A percentile compares a stretch with the other conserved stretches of the same genome.
Conservation (phyloP, 139 green algal genomes). For the Chlorella sp. region DNA sequence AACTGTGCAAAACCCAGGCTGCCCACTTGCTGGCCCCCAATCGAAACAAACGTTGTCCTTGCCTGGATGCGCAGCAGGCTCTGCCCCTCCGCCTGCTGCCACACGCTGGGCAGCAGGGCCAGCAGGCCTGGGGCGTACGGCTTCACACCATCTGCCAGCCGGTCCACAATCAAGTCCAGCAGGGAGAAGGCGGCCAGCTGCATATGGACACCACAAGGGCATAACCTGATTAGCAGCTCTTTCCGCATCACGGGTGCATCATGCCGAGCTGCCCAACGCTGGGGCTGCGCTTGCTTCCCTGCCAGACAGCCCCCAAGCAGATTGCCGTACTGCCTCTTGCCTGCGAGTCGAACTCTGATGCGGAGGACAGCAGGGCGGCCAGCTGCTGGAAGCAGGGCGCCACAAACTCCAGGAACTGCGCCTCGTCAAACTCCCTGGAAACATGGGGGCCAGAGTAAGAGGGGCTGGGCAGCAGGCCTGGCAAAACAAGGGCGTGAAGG, state of each 20-base stretch:
- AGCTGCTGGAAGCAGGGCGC: slow-evolving; percentile 59
- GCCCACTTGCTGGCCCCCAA: neutral
- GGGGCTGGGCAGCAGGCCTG: neutral
- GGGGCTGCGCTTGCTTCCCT: no score
- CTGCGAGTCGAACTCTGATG: slow-evolving; percentile 74
- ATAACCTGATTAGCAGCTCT: no score
- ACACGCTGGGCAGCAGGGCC: slow-evolving; percentile 75
- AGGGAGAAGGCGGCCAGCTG: slow-evolving; percentile 81
- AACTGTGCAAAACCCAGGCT: no score
- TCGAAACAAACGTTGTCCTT: no score
- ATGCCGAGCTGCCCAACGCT: no score
- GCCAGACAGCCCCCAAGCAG: no score
- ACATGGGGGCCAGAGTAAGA: neutral
- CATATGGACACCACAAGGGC: no score
- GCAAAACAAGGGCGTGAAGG: no score
- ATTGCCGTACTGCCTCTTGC: no score
- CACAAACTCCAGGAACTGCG: slow-evolving; percentile 67
- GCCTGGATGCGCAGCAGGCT: slow-evolving; percentile 85
- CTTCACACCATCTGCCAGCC: slow-evolving; percentile 64
- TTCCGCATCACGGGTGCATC: no score
- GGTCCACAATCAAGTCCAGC: slow-evolving; percentile 81
- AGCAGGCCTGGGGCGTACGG: slow-evolving; percentile 68
- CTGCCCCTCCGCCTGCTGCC: slow-evolving; percentile 72
- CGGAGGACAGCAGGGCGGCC: slow-evolving; percentile 47
- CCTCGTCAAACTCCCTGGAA: slow-evolving; percentile 72